Percentiles rank a stretch among this genome's conserved stretches.
phyloP scores from a whole-genome alignment of 192 early-diverging fungal species.

The Neocallimastix lanati region DNA sequence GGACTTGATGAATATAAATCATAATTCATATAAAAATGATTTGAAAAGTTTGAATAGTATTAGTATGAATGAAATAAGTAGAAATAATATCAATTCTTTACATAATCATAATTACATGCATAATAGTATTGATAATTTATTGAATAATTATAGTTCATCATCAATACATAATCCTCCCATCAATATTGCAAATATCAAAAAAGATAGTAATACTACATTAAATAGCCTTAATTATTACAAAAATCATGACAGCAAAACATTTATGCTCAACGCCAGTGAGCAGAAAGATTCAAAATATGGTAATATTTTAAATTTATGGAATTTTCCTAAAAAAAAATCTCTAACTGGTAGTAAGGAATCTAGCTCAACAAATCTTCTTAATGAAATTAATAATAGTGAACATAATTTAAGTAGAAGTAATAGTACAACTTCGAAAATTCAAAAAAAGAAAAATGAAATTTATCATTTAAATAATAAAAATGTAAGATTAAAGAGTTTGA shows the following conservation, averaged over 20 bases:
- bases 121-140: background rate
- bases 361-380: background rate
- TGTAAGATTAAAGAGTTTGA: background rate
- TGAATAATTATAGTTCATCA: background rate
- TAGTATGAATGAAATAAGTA: background rate
- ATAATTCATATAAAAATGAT: background rate
- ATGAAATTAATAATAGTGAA: background rate
- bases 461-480: background rate
- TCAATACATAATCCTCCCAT: background rate
- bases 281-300: background rate
- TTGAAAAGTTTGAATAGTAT: background rate
- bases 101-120: background rate
- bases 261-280: background rate
- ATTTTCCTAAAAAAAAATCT: background rate
- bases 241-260: background rate
- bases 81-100: background rate
- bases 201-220: background rate
- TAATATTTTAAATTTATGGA: background rate
- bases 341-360: background rate
- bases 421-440: background rate
- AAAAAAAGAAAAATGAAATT: background rate
- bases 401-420: background rate
- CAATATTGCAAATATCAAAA: background rate
- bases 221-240: background rate
- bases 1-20: background rate